Percentiles rank a stretch among this genome's conserved stretches.
phyloP scores from a whole-genome alignment of 192 early-diverging fungal genomes.

The Fimicolochytrium jonesii region DNA sequence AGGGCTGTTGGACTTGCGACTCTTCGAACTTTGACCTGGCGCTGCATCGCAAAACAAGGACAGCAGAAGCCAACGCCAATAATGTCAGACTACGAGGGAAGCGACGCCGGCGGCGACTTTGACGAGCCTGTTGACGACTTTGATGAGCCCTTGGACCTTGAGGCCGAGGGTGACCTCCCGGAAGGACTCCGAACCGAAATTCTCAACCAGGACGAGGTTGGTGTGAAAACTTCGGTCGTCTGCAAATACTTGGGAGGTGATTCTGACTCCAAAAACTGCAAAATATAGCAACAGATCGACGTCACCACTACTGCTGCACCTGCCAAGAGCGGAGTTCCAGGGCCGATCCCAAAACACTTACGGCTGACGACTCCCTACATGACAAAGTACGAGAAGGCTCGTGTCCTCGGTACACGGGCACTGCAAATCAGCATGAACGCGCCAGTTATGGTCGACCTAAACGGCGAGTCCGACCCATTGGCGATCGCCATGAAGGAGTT shows the following conservation, averaged over 20 bases:
- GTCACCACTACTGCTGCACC: neutral
- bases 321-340: slow-evolving; percentile 7
- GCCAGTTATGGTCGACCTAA: slow-evolving; percentile 93
- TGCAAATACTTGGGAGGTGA: neutral
- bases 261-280: neutral
- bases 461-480: slow-evolving; percentile 89
- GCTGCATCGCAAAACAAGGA: too few relatives aligned
- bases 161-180: slow-evolving; percentile 9
- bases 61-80: too few relatives aligned
- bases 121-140: slow-evolving; percentile 26
- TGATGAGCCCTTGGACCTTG: slow-evolving; percentile 17
- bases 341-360: slow-evolving; percentile 61
- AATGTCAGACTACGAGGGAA: slow-evolving; percentile 36
- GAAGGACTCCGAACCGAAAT: slow-evolving; percentile 21
- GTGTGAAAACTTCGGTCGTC: neutral
- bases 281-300: neutral
- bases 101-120: slow-evolving; percentile 21
- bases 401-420: slow-evolving; percentile 68
- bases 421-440: slow-evolving; percentile 98
- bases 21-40: too few relatives aligned
- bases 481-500: slow-evolving; percentile 94
- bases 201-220: slow-evolving; percentile 14
- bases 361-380: slow-evolving; percentile 95
- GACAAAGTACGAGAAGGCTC: slow-evolving; percentile 93
- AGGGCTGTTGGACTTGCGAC: too few relatives aligned